phyloP scores from a whole-genome alignment of 1,139 yeast species.

The Pichia norvegensis region DNA sequence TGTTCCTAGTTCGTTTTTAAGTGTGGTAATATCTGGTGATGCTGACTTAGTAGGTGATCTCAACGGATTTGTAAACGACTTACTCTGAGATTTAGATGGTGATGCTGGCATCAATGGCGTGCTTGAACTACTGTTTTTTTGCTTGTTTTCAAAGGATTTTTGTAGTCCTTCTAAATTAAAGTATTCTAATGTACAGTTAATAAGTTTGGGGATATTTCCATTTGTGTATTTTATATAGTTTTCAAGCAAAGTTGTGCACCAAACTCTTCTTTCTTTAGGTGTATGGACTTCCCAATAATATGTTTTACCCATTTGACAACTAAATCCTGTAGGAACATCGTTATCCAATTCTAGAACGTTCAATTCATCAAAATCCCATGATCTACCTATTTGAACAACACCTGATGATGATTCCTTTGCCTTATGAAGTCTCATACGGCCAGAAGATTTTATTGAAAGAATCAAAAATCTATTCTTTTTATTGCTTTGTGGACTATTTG shows the following conservation, averaged over 20 bases:
- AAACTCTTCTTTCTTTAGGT: slow-evolving; percentile 58
- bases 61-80: neutral
- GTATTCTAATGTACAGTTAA: slow-evolving; percentile 33
- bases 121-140: neutral
- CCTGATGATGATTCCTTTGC: slow-evolving; percentile 75
- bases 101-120: neutral
- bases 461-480: slow-evolving; percentile 42
- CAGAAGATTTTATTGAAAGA: slow-evolving; percentile 44
- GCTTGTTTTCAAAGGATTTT: neutral
- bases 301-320: slow-evolving; percentile 50
- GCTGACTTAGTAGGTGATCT: slow-evolving; percentile 2
- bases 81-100: neutral
- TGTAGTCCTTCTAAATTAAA: slow-evolving; percentile 21
- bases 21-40: slow-evolving; percentile 1
- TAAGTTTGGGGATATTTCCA: slow-evolving; percentile 54
- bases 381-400: slow-evolving; percentile 80
- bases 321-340: slow-evolving; percentile 48
- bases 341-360: slow-evolving; percentile 46
- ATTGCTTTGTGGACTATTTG: slow-evolving; percentile 31
- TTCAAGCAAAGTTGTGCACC: slow-evolving; percentile 54
- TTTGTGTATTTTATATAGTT: slow-evolving; percentile 63
- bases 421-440: slow-evolving; percentile 72
- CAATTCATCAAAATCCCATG: slow-evolving; percentile 83
- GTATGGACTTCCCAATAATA: slow-evolving; percentile 82
- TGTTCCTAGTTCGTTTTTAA: slow-evolving; percentile 3